phyloP scores from a whole-genome alignment of 768 basidiomycete species.

The Pholiota molesta region DNA sequence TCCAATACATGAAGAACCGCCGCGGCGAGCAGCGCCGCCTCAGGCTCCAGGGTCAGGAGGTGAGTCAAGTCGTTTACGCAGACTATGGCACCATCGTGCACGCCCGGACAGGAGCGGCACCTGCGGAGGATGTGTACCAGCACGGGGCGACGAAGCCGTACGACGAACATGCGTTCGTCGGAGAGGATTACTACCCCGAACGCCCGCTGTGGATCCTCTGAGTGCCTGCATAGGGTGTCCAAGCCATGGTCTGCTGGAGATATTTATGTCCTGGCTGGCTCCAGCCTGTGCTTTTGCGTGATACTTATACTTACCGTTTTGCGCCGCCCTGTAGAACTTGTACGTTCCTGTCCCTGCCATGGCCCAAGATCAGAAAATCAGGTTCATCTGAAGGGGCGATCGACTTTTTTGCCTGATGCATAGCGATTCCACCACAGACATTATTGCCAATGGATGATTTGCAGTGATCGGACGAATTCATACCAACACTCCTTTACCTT shows the following conservation, averaged over 20 bases:
- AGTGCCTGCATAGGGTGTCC: constrained; percentile 8
- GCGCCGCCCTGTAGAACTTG: constrained; percentile 24
- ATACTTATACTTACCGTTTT: constrained; percentile 20
- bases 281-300: constrained; percentile 4
- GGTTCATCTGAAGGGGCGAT: constrained; percentile 23
- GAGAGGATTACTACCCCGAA: constrained; percentile 32
- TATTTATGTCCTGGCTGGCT: constrained; percentile 7
- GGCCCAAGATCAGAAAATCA: constrained; percentile 29
- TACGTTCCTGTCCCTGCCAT: constrained; percentile 18
- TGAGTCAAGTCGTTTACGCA: constrained; percentile 42
- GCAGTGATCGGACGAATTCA: too few relatives aligned
- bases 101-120: constrained; percentile 10
- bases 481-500: too few relatives aligned
- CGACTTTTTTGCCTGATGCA: too few relatives aligned
- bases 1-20: constrained; percentile 41
- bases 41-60: constrained; percentile 51
- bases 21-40: constrained; percentile 42
- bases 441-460: too few relatives aligned
- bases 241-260: constrained; percentile 16
- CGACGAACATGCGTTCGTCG: constrained; percentile 23
- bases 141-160: constrained; percentile 13
- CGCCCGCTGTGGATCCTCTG: constrained; percentile 40
- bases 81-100: constrained; percentile 41
- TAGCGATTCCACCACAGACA: too few relatives aligned
- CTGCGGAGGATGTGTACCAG: constrained; percentile 10